phyloP scores from a whole-genome alignment of 495 filamentous ascomycete genomes.

The Podospora sp. region DNA sequence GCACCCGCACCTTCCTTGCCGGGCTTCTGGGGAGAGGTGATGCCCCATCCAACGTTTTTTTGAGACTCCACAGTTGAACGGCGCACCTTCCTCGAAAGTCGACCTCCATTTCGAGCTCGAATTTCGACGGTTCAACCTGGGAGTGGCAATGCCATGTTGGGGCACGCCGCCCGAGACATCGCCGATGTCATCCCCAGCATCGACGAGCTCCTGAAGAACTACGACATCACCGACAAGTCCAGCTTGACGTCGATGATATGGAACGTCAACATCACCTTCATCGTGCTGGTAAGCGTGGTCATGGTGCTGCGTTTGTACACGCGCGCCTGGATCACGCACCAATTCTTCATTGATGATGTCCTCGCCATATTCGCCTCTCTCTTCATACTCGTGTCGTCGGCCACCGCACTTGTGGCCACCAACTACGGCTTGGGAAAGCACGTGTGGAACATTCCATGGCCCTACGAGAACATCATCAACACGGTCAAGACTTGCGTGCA shows the following conservation, averaged over 20 bases:
- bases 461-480: constrained; percentile 21
- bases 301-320: constrained; percentile 24
- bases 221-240: constrained; percentile 28
- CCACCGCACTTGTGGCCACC: constrained; percentile 25
- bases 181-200: not conserved
- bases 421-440: constrained; percentile 33
- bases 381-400: constrained; percentile 29
- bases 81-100: not conserved
- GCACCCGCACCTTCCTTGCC: not conserved
- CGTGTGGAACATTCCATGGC: constrained; percentile 32
- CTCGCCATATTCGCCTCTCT: constrained; percentile 33
- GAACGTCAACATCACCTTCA: constrained; percentile 29
- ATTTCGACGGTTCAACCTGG: not conserved
- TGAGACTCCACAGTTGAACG: not conserved
- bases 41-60: not conserved
- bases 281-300: constrained; percentile 25
- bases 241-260: constrained; percentile 19
- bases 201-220: constrained; percentile 14
- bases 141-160: constrained; percentile 4
- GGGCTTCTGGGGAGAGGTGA: not conserved
- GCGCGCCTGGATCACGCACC: constrained; percentile 23
- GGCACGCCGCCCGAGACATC: not conserved
- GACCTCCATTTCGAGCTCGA: too few species aligned
- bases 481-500: constrained; percentile 26
- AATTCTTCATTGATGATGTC: constrained; percentile 28